Evolutionary conservation across 2,329 filamentous ascomycete genomes (phyloP).

Genomic region (Ophiostoma ips): DNA sequence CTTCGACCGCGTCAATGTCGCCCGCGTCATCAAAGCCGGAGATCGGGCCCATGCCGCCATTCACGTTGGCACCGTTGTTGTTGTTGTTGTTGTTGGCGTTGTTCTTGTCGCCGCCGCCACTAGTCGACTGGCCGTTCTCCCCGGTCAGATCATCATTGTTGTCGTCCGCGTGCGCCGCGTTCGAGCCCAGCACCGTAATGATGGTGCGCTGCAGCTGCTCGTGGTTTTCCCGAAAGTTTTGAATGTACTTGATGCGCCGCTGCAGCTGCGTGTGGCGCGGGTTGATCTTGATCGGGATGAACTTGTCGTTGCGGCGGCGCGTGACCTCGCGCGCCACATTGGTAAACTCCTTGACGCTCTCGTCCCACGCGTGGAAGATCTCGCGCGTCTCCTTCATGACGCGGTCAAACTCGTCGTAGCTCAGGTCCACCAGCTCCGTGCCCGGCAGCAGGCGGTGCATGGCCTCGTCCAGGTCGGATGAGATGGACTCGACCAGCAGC

Average conservation of each 20-base stretch:
- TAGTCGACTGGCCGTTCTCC: slow-evolving; percentile 31
- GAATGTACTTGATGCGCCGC: slow-evolving; percentile 82
- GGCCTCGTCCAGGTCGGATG: slow-evolving; percentile 75
- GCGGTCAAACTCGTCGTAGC: slow-evolving; percentile 77
- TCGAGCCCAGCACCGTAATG: slow-evolving; percentile 83
- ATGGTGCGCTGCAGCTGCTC: slow-evolving; percentile 96
- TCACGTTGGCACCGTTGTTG: slow-evolving; percentile 26
- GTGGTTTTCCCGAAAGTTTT: slow-evolving; percentile 90
- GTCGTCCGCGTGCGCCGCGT: slow-evolving; percentile 25
- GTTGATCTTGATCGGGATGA: slow-evolving; percentile 93
- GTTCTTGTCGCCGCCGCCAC: slow-evolving; percentile 30
- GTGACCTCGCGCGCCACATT: slow-evolving; percentile 94
- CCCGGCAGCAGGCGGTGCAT: slow-evolving; percentile 78
- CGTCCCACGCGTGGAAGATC: slow-evolving; percentile 90
- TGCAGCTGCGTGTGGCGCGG: slow-evolving; percentile 81
- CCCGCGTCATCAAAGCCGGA: slow-evolving; percentile 74
- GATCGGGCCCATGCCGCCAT: slow-evolving; percentile 31
- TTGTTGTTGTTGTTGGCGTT: slow-evolving; percentile 1
- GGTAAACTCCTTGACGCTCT: slow-evolving; percentile 93
- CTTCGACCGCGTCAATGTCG: slow-evolving; percentile 91
- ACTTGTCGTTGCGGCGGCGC: slow-evolving; percentile 86
- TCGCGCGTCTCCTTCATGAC: slow-evolving; percentile 72
- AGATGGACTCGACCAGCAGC: slow-evolving; percentile 93
- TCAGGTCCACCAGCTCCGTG: slow-evolving; percentile 76
- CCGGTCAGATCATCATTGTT: slow-evolving; percentile 17